These are phyloP conservation scores for Carallia brachiata DNA, from an alignment of 345 rosid species.

Conservation along the genomic window DNA sequence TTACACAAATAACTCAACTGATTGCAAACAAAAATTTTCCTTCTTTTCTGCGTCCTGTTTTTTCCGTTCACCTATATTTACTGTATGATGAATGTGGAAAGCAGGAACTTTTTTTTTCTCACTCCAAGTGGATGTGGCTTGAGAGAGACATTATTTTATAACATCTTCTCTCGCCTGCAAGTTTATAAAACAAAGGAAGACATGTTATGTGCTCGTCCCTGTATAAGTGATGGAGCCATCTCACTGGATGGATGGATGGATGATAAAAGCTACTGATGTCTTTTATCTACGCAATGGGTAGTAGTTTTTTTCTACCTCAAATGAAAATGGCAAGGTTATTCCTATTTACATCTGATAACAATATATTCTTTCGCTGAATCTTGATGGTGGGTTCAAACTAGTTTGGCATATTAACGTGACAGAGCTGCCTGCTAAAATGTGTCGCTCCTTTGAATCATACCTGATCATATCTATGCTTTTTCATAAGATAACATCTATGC, in stretches of 20 bases:
- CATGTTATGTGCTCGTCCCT: constrained; percentile 70
- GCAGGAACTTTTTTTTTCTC: constrained; percentile 46
- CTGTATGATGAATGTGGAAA: constrained; percentile 35
- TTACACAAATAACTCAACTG: too few species aligned
- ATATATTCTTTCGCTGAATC: constrained; percentile 4
- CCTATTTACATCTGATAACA: neutral
- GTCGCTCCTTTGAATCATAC: neutral
- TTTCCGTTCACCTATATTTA: too few species aligned
- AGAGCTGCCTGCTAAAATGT: constrained; percentile 1
- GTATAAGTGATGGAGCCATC: constrained; percentile 79
- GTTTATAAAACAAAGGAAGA: constrained; percentile 71
- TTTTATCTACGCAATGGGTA: constrained; percentile 65
- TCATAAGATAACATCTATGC: too few species aligned
- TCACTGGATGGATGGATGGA: constrained; percentile 95
- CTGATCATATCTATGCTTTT: neutral
- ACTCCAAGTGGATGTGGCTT: constrained; percentile 70
- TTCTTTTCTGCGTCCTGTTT: too few species aligned
- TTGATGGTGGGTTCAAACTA: constrained; percentile 3
- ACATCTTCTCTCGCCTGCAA: constrained; percentile 72
- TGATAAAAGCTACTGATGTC: constrained; percentile 61
- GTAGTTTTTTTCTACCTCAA: constrained; percentile 15
- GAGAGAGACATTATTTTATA: constrained; percentile 87
- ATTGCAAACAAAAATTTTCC: too few species aligned
- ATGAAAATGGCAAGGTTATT: neutral
- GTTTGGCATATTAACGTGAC: neutral